These are phyloP conservation scores for Fusarium dimerum DNA, from an alignment of 2,329 filamentous ascomycete species.

Conservation along the genomic window DNA sequence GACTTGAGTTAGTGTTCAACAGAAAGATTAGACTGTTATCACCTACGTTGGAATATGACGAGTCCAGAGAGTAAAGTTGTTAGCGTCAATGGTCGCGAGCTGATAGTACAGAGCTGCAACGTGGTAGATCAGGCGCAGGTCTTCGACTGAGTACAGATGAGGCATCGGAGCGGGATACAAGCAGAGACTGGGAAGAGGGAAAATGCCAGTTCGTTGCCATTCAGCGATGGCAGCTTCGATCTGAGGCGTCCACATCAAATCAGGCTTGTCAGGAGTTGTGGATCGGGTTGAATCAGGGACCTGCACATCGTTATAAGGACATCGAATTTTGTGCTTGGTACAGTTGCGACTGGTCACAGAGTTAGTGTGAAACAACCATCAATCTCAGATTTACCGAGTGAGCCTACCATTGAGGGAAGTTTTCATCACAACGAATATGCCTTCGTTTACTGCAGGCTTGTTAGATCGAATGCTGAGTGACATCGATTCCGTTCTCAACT, in stretches of 20 bases:
- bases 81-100: slow-evolving; percentile 73
- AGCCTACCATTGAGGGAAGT: slow-evolving; percentile 90
- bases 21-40: background rate
- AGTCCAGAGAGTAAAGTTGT: slow-evolving; percentile 89
- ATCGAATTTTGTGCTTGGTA: slow-evolving; percentile 97
- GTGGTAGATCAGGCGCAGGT: slow-evolving; percentile 88
- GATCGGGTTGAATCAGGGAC: slow-evolving; percentile 62
- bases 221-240: slow-evolving; percentile 78
- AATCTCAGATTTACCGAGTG: background rate
- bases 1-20: slow-evolving; percentile 13
- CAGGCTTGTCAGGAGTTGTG: slow-evolving; percentile 62
- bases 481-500: slow-evolving; percentile 19
- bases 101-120: slow-evolving; percentile 84
- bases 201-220: slow-evolving; percentile 82
- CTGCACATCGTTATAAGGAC: slow-evolving; percentile 92
- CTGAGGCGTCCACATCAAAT: slow-evolving; percentile 83
- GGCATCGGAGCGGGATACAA: slow-evolving; percentile 75
- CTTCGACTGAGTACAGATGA: slow-evolving; percentile 71
- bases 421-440: slow-evolving; percentile 97
- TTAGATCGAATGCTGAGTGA: slow-evolving; percentile 5
- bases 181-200: slow-evolving; percentile 80
- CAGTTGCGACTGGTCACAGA: slow-evolving; percentile 76
- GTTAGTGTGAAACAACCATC: background rate
- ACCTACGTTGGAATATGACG: slow-evolving; percentile 88
- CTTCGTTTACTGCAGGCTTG: slow-evolving; percentile 69